Evolutionary conservation across 768 basidiomycete species (phyloP).

Genomic region (Podaxis mareebaensis): DNA sequence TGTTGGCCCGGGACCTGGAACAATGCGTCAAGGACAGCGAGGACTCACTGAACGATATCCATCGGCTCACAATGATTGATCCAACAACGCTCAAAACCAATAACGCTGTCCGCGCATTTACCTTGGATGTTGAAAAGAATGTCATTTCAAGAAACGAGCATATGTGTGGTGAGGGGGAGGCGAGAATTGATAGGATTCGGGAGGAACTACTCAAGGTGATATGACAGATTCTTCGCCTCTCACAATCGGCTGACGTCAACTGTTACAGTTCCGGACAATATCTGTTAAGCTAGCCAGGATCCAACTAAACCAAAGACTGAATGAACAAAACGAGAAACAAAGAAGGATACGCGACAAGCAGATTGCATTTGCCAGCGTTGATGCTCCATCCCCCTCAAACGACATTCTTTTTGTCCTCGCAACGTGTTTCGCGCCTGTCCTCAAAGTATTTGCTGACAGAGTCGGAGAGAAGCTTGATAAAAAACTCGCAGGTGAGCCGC

Average conservation of each 20-base stretch:
- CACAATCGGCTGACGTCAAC: background rate
- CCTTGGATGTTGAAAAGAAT: background rate
- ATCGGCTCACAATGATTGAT: background rate
- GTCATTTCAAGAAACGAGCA: background rate
- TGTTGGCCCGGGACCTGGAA: background rate
- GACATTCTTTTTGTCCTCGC: background rate
- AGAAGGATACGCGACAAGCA: background rate
- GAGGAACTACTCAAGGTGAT: background rate
- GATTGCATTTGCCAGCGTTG: background rate
- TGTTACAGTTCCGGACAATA: background rate
- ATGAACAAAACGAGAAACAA: background rate
- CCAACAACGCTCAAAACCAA: background rate
- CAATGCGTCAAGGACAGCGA: background rate
- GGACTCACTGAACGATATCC: background rate
- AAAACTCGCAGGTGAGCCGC: background rate
- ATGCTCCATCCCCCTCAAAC: background rate
- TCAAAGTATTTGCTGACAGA: background rate
- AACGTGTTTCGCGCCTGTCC: background rate
- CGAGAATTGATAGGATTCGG: background rate
- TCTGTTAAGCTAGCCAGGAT: background rate
- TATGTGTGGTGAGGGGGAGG: background rate
- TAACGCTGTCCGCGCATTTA: background rate
- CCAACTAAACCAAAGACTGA: background rate
- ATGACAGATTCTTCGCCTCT: accelerated
- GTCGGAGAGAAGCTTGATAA: background rate